phyloP scores from a whole-genome alignment of 2,329 filamentous ascomycete species.

The Fusarium continuum region DNA sequence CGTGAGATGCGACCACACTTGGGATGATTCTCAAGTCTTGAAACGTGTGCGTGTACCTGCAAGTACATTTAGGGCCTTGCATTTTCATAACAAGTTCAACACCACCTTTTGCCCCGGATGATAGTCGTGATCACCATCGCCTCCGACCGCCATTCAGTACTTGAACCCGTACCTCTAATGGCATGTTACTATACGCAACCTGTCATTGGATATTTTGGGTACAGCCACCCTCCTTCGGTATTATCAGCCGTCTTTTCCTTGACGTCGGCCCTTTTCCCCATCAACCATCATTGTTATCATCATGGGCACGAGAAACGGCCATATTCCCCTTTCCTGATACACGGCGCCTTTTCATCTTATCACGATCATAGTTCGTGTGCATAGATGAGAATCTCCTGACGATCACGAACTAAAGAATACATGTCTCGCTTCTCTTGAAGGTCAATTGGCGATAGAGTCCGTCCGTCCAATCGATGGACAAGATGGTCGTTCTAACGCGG shows the following conservation, averaged over 20 bases:
- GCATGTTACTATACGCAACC: no score
- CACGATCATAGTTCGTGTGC: background rate
- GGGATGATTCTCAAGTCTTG: background rate
- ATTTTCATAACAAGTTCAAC: background rate
- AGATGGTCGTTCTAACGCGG: background rate
- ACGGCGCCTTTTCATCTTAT: no score
- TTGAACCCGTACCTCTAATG: conserved; percentile 5
- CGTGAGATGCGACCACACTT: conserved; percentile 1
- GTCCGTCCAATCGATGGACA: conserved; percentile 14
- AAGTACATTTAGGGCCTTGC: conserved; percentile 17
- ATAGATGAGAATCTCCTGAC: conserved; percentile 24
- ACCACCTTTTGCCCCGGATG: conserved; percentile 9
- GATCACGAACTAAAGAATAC: conserved; percentile 18
- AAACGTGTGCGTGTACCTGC: conserved; percentile 14
- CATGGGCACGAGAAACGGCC: background rate
- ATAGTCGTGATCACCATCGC: conserved; percentile 29
- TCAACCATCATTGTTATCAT: conserved; percentile 1
- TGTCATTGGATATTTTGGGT: no score
- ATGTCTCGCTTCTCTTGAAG: conserved; percentile 22
- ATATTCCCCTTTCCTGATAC: background rate
- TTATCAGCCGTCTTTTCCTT: background rate
- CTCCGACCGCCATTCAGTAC: background rate
- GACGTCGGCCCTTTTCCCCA: background rate
- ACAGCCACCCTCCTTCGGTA: conserved; percentile 17
- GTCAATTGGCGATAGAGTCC: background rate